These are phyloP conservation scores for Mrakia hoshinonis DNA, from an alignment of 768 basidiomycete species.

Conservation along the genomic window DNA sequence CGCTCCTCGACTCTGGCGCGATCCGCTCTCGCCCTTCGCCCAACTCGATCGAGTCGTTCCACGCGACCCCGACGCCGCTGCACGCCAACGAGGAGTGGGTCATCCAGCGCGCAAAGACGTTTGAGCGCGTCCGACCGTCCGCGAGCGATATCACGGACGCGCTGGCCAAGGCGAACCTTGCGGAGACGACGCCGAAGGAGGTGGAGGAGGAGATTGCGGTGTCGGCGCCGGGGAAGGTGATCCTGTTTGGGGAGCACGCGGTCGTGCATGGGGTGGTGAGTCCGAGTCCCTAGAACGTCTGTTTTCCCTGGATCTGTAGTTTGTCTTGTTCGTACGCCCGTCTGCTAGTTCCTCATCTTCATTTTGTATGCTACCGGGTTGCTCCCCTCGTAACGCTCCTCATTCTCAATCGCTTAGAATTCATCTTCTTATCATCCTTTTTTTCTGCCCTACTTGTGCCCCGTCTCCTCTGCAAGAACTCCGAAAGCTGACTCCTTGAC, in stretches of 20 bases:
- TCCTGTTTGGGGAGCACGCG: constrained; percentile 96
- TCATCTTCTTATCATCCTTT: neutral
- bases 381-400: too few species aligned
- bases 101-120: constrained; percentile 37
- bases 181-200: constrained; percentile 28
- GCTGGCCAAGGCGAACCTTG: neutral
- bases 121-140: constrained; percentile 31
- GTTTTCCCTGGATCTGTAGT: neutral
- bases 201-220: constrained; percentile 50
- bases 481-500: constrained; percentile 6
- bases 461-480: neutral
- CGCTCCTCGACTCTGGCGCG: constrained; percentile 83
- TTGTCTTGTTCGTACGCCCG: neutral
- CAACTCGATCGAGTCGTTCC: constrained; percentile 30
- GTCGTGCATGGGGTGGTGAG: constrained; percentile 93
- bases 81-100: constrained; percentile 38
- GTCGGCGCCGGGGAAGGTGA: constrained; percentile 94
- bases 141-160: constrained; percentile 18
- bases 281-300: too few species aligned
- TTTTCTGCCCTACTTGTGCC: neutral
- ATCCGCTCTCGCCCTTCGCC: constrained; percentile 44
- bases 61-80: constrained; percentile 31
- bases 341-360: neutral
- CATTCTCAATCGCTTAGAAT: neutral
- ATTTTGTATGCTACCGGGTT: neutral